Percentiles rank a stretch among this genome's conserved stretches.
Conservation (phyloP, 495 filamentous ascomycete species). For the Extremus antarcticus region DNA sequence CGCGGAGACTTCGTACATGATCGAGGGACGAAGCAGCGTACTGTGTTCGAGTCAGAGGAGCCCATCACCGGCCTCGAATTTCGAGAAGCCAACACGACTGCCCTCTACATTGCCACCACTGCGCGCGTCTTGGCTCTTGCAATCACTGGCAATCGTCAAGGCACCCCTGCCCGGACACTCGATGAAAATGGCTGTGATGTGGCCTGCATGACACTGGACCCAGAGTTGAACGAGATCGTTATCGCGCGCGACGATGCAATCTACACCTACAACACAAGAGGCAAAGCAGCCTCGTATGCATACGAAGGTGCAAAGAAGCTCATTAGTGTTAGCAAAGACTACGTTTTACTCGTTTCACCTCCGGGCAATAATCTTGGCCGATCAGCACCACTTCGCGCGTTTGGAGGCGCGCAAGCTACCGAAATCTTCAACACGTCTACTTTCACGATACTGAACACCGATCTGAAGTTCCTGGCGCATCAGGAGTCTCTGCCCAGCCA, state of each 20-base stretch:
- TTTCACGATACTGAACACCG: constrained; percentile 82
- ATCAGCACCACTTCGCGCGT: constrained; percentile 45
- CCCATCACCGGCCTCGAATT: constrained; percentile 86
- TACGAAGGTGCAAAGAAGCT: constrained; percentile 85
- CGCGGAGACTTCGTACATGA: constrained; percentile 93
- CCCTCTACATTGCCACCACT: constrained; percentile 85
- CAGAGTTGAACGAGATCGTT: constrained; percentile 68
- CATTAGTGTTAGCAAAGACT: constrained; percentile 71
- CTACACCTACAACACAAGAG: constrained; percentile 80
- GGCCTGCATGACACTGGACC: constrained; percentile 84
- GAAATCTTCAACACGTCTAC: constrained; percentile 70
- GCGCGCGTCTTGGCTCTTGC: constrained; percentile 75
- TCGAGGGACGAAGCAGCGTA: constrained; percentile 87
- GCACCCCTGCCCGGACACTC: constrained; percentile 74
- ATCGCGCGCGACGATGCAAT: constrained; percentile 90
- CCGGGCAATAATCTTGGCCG: constrained; percentile 45
- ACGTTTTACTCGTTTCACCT: constrained; percentile 80
- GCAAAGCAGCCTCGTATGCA: constrained; percentile 73
- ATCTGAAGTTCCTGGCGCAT: constrained; percentile 82
- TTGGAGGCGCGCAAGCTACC: constrained; percentile 57
- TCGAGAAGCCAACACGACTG: constrained; percentile 54
- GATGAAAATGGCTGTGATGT: constrained; percentile 83
- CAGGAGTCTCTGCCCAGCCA: constrained; percentile 71
- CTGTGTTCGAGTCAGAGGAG: constrained; percentile 93
- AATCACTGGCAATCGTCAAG: constrained; percentile 77